Conservation (phyloP, 73 alveolate species). For the Paramecium biaurelia region DNA sequence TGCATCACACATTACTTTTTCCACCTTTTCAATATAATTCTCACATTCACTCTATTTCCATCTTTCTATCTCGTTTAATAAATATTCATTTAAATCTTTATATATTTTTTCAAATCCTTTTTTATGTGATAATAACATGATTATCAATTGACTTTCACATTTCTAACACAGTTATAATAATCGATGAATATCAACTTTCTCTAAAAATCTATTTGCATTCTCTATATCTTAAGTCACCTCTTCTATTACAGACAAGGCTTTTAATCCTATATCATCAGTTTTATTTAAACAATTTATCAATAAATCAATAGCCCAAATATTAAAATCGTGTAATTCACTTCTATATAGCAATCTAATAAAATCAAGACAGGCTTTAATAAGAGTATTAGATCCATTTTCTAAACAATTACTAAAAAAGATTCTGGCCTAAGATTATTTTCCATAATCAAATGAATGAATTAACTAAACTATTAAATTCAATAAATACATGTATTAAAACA, state of each 20-base stretch:
- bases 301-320: slow-evolving; percentile 33
- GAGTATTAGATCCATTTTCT: slow-evolving; percentile 44
- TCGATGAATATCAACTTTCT: background rate
- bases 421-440: slow-evolving; percentile 45
- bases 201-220: background rate
- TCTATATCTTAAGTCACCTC: slow-evolving; percentile 43
- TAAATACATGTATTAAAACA: slow-evolving; percentile 25
- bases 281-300: background rate
- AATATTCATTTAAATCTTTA: slow-evolving; percentile 3
- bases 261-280: slow-evolving; percentile 19
- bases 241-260: slow-evolving; percentile 8
- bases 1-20: slow-evolving; percentile 51
- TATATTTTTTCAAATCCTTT: slow-evolving; percentile 41
- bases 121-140: background rate
- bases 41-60: slow-evolving; percentile 49
- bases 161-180: background rate
- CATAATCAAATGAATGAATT: slow-evolving; percentile 55
- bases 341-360: slow-evolving; percentile 55
- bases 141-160: background rate
- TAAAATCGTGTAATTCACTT: slow-evolving; percentile 59
- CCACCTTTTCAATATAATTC: slow-evolving; percentile 40
- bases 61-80: slow-evolving; percentile 14
- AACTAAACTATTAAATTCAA: slow-evolving; percentile 19
- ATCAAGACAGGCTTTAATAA: slow-evolving; percentile 40
- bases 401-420: slow-evolving; percentile 27